Evolutionary conservation across 1,284 basidiomycete species (phyloP).

Genomic region (Chalciporus sp.): DNA sequence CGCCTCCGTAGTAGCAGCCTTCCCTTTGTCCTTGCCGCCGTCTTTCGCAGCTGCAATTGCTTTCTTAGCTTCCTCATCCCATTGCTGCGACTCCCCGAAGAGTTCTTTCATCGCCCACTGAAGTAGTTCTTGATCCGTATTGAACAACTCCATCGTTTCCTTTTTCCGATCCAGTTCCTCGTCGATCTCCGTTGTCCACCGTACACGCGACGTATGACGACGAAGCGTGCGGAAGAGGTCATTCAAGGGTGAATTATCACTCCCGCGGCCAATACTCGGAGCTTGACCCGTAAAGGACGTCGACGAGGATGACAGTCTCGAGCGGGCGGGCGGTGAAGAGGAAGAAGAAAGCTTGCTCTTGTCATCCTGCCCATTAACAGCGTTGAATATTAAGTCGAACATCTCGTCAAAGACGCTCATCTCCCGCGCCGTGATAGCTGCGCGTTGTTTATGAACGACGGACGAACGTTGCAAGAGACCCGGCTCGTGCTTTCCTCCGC

Average conservation of each 20-base stretch:
- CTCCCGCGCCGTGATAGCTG: conserved; percentile 70
- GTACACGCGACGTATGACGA: conserved; percentile 47
- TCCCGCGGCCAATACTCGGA: conserved; percentile 18
- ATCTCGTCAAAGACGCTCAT: conserved; percentile 67
- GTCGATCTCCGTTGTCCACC: conserved; percentile 54
- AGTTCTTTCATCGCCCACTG: conserved; percentile 76
- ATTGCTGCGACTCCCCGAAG: conserved; percentile 58
- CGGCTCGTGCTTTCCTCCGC: background rate
- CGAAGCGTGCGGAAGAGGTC: conserved; percentile 45
- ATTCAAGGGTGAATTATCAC: conserved; percentile 16
- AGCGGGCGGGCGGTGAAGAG: background rate
- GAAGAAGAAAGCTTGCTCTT: conserved; percentile 14
- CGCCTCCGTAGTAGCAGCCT: background rate
- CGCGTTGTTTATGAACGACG: conserved; percentile 38
- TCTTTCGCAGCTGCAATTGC: conserved; percentile 21
- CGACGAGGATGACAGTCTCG: background rate
- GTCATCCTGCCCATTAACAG: conserved; percentile 41
- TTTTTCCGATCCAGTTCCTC: conserved; percentile 72
- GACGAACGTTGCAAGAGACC: conserved; percentile 17
- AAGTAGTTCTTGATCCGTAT: conserved; percentile 72
- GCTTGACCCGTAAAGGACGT: conserved; percentile 4
- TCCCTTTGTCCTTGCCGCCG: background rate
- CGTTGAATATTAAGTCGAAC: conserved; percentile 71
- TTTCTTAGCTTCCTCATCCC: conserved; percentile 48
- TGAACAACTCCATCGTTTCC: conserved; percentile 73